Base-by-base conservation (phyloP, 139 green algal species). In the Penium margaritaceum region DNA sequence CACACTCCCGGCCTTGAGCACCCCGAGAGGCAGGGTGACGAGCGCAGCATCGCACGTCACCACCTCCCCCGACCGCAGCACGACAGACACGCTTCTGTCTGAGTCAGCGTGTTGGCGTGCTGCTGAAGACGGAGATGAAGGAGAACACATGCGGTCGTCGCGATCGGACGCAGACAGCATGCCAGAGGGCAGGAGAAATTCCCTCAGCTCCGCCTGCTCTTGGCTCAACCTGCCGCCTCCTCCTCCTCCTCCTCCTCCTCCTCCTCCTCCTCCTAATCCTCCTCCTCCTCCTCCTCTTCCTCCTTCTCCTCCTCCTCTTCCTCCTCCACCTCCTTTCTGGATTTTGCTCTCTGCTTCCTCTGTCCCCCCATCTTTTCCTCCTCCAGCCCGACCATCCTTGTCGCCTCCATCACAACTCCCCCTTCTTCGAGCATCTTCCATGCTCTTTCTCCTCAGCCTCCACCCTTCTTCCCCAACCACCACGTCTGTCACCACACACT, bases 21-120 rank as follows among this genome's bases (percentile, higher is more conserved):
- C 82, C 0, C 81, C 81, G 1, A 86, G 73, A 3, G 81, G 87
- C 4, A 88, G 80, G 1, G 90, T 91, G 3, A 93, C 81, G 0
- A 95, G 65, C 0, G 86, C 87, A 1, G 82, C 81, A 47, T 86
- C 83, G 19, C 66, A 78, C 19, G 35, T 12, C 32, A 90, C 78
- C 30, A 38, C 35, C 44, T 85, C 79, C 0, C 87, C 86, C 29
- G 39, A 35, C 63, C 5, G 37, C 57, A 29, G 47, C 64, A 30
- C 24, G 34, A 75, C 62, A 7, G 12, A 54, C 39, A 72, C 68
- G 33, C 64, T 71, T n/a, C n/a, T 24, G 27, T 21, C 21, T 17
- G 57, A 2, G 24, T 38, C n/a, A 24, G 57, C 36, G n/a, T 60
- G 12, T 5, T 33, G 47, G 17, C 47, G 14, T 24, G 29, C 47